Base-by-base conservation (phyloP, 345 rosid species). In the Sisymbrium altissimum region DNA sequence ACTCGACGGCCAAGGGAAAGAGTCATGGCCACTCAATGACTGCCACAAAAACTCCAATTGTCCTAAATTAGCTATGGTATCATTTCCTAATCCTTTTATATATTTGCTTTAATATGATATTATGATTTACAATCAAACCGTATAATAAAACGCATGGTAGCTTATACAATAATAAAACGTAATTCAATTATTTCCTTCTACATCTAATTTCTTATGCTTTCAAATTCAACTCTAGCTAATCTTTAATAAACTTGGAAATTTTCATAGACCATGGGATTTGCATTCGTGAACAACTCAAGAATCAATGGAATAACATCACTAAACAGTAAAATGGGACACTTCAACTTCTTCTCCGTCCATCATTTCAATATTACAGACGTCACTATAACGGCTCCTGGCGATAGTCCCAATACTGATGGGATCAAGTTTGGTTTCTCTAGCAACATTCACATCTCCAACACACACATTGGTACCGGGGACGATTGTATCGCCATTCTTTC, bases 391-490 rank as follows among this genome's bases (percentile, higher is more conserved):
- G 76, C 80, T 52, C 75, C 75, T 0, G 65, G 1, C 9, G 75
- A 76, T 3, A 76, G 80, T 19, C 71, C 71, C 0, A 77, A 77
- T 68, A 77, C 80, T 1, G 80, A 77, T 12, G 80, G 80, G 5
- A 46, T 77, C 60, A 77, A 77, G 45, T 64, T 77, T 30, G 80
- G 80, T n/a, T 52, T 4, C 0, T 76, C 36, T 39, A 68, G 61
- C 29, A 29, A 61, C 61, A 58, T 68, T 23, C 56, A 43, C 25
- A 75, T 75, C 33, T 68, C 74, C n/a, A 32, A 75, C 15, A 49
- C 79, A 39, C 6, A 30, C 15, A 75, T 75, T 10, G 74, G 74
- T 9, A 75, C 70, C 0, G 79, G 79, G 32, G 79, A 75, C 19
- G 70, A 75, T 1, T 68, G 79, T 60, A 75, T 75, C 30, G 79